These are phyloP conservation scores for Lipomyces orientalis DNA, from an alignment of 805 yeast genomes.

Conservation along the genomic window DNA sequence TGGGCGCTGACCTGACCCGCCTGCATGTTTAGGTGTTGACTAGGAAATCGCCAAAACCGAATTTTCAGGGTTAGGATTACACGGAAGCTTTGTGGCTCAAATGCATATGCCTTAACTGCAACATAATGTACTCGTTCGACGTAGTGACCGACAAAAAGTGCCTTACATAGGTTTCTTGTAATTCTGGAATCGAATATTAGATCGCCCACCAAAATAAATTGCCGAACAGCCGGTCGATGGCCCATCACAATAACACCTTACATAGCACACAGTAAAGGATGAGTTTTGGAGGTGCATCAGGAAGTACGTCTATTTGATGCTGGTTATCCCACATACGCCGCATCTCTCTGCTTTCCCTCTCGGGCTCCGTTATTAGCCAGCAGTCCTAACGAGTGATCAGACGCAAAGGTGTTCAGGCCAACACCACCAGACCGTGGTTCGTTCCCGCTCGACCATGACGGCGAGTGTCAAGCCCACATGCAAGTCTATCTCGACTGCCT, in stretches of 20 bases:
- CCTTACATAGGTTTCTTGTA: too few relatives aligned
- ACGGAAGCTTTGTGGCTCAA: too few relatives aligned
- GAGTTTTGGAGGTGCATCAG: slow-evolving; percentile 34
- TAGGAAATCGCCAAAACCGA: too few relatives aligned
- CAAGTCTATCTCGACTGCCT: slow-evolving; percentile 75
- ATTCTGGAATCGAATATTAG: too few relatives aligned
- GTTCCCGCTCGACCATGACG: slow-evolving; percentile 89
- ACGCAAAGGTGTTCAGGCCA: slow-evolving; percentile 51
- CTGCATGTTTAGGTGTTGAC: too few relatives aligned
- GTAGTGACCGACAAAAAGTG: too few relatives aligned
- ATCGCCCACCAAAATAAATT: not conserved
- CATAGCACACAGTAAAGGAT: slow-evolving; percentile 1
- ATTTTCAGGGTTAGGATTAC: too few relatives aligned
- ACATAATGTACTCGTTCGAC: too few relatives aligned
- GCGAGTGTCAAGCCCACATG: slow-evolving; percentile 82
- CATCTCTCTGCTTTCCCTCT: too few relatives aligned
- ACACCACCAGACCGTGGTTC: slow-evolving; percentile 97
- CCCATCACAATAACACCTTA: not conserved
- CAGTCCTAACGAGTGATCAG: slow-evolving; percentile 12
- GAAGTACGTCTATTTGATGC: slow-evolving; percentile 13
- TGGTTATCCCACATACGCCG: not conserved
- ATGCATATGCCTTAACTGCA: too few relatives aligned
- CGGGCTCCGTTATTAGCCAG: not conserved
- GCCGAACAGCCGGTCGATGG: not conserved
- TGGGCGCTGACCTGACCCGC: too few relatives aligned